phyloP scores from a whole-genome alignment of 345 rosid genomes.

The Geranium brycei region DNA sequence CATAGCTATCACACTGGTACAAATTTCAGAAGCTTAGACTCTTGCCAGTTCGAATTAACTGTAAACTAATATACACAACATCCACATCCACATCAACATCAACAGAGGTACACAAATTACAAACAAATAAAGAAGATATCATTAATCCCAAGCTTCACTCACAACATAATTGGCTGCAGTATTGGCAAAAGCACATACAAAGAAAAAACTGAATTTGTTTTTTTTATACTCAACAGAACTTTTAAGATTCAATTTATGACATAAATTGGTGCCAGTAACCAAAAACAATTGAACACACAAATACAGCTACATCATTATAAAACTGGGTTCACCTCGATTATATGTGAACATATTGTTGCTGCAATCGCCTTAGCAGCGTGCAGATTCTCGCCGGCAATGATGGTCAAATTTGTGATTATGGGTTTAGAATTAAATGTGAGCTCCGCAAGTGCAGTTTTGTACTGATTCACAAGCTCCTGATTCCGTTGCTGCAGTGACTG shows the following conservation, averaged over 20 bases:
- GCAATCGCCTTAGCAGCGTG: slow-evolving; percentile 79
- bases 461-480: slow-evolving; percentile 84
- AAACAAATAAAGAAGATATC: not conserved
- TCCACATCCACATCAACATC: not conserved
- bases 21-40: not conserved
- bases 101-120: not conserved
- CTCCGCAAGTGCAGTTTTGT: slow-evolving; percentile 77
- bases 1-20: not conserved
- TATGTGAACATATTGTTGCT: slow-evolving; percentile 63
- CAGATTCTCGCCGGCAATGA: slow-evolving; percentile 89
- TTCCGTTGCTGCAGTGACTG: slow-evolving; percentile 42
- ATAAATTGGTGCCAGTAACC: slow-evolving; percentile 9
- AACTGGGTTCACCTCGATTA: slow-evolving; percentile 79
- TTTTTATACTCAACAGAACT: slow-evolving; percentile 1
- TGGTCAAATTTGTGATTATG: slow-evolving; percentile 85
- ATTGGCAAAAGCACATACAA: not conserved
- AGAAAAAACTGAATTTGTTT: not conserved
- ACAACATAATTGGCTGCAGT: slow-evolving; percentile 1
- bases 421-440: slow-evolving; percentile 96
- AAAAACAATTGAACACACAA: not conserved
- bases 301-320: not conserved
- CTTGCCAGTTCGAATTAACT: not conserved
- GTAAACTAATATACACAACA: not conserved
- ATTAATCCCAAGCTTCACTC: not conserved
- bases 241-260: slow-evolving; percentile 28